These are phyloP conservation scores for Brasenia schreberi DNA, from an alignment of 164 flowering plant species.

Conservation along the genomic window DNA sequence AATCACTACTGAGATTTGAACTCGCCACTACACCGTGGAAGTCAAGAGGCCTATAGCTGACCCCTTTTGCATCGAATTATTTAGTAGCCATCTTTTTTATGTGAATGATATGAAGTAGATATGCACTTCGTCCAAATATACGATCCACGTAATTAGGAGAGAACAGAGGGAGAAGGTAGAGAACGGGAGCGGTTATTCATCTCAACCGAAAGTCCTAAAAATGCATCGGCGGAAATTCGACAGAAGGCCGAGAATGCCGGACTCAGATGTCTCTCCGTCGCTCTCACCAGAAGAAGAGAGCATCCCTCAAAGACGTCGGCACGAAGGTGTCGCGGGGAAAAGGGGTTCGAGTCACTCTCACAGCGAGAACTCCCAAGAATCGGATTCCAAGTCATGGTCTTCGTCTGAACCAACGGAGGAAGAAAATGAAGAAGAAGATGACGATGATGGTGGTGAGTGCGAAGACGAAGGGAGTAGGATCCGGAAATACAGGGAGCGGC, in stretches of 20 bases:
- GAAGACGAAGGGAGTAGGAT: not conserved
- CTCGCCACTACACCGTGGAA: too few relatives aligned
- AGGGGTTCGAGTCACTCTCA: not conserved
- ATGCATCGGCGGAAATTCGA: not conserved
- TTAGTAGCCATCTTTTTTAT: too few relatives aligned
- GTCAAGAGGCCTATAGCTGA: too few relatives aligned
- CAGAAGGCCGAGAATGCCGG: not conserved
- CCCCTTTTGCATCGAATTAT: too few relatives aligned
- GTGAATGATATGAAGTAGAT: too few relatives aligned
- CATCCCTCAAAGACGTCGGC: not conserved
- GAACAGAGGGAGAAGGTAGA: not conserved
- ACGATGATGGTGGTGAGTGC: conserved; percentile 1
- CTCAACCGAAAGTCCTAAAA: not conserved
- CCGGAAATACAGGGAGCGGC: not conserved
- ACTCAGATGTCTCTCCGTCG: not conserved
- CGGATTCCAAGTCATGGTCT: not conserved
- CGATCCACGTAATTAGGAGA: not conserved
- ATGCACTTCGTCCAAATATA: too few relatives aligned
- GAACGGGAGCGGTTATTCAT: not conserved
- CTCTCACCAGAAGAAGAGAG: not conserved
- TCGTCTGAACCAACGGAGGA: not conserved
- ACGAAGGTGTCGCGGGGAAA: not conserved
- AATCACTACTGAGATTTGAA: too few relatives aligned
- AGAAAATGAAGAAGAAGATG: not conserved
- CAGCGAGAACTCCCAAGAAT: not conserved